Conservation (phyloP, 108 stramenopile species). For the Ochromonas danica region DNA sequence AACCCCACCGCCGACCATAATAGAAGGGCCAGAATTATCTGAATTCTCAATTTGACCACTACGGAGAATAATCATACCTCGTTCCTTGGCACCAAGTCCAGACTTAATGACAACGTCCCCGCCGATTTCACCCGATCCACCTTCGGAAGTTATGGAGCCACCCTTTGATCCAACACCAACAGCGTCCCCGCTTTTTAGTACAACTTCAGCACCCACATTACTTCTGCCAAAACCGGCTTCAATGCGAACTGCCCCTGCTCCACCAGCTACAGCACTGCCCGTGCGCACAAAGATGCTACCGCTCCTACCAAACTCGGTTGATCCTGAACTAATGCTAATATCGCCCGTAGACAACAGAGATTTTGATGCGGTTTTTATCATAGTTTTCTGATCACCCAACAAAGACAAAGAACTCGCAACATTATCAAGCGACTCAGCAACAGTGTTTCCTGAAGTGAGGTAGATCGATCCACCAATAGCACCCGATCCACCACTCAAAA, state of each 20-base stretch:
- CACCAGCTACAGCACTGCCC: neutral
- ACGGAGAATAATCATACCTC: too few species aligned
- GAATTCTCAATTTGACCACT: too few species aligned
- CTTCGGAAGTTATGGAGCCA: neutral
- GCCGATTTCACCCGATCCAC: neutral
- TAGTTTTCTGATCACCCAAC: too few species aligned
- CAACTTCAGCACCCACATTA: neutral
- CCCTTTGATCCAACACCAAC: neutral
- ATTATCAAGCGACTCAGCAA: too few species aligned
- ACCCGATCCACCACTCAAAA: neutral
- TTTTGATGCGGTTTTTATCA: too few species aligned
- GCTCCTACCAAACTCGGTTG: neutral
- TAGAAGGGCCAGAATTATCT: too few species aligned
- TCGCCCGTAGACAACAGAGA: neutral
- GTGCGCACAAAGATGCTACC: too few species aligned
- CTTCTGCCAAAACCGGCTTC: neutral
- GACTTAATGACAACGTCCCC: neutral
- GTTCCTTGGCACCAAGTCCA: neutral
- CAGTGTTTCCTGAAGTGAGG: too few species aligned
- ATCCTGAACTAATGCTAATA: neutral
- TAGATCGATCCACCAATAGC: too few species aligned
- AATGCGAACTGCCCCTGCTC: neutral
- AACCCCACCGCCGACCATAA: neutral
- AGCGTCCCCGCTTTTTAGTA: conserved; percentile 12
- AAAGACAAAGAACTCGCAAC: too few species aligned